Evolutionary conservation across 495 filamentous ascomycete species (phyloP).

Genomic region (Usnea hakonensis): DNA sequence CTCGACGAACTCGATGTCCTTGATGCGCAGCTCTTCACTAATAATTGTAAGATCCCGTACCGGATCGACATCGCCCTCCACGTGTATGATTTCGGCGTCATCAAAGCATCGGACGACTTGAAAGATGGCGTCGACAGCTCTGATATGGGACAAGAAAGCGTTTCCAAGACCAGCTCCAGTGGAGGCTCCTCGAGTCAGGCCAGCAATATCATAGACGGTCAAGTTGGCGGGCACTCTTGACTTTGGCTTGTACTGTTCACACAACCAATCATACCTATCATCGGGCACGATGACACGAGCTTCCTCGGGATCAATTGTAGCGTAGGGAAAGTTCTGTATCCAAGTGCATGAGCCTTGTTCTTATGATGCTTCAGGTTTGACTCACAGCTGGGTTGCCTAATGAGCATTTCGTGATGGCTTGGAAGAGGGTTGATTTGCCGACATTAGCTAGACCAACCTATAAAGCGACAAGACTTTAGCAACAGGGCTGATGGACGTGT

Average conservation of each 20-base stretch:
- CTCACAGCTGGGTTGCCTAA: conserved; percentile 91
- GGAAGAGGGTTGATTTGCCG: conserved; percentile 98
- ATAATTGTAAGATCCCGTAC: conserved; percentile 92
- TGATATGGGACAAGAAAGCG: conserved; percentile 96
- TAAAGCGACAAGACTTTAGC: conserved; percentile 19
- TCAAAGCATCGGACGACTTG: conserved; percentile 99
- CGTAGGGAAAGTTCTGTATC: conserved; percentile 89
- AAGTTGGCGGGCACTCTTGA: conserved; percentile 92
- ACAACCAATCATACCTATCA: conserved; percentile 91
- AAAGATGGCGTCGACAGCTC: conserved; percentile 99
- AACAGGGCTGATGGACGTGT: conserved; percentile 12
- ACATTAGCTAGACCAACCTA: conserved; percentile 98
- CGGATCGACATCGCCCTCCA: conserved; percentile 97
- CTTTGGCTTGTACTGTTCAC: conserved; percentile 93
- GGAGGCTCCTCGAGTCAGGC: conserved; percentile 90
- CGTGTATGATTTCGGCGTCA: conserved; percentile 98
- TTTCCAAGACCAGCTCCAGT: conserved; percentile 97
- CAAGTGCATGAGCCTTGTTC: conserved; percentile 6
- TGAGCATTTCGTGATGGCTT: conserved; percentile 96
- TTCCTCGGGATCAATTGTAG: conserved; percentile 98
- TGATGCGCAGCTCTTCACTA: conserved; percentile 90
- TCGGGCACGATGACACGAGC: conserved; percentile 97
- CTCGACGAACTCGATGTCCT: conserved; percentile 98
- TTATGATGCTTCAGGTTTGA: neutral
- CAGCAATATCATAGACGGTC: conserved; percentile 98